phyloP scores from a whole-genome alignment of 2,329 filamentous ascomycete species.

The Bertia moriformis region DNA sequence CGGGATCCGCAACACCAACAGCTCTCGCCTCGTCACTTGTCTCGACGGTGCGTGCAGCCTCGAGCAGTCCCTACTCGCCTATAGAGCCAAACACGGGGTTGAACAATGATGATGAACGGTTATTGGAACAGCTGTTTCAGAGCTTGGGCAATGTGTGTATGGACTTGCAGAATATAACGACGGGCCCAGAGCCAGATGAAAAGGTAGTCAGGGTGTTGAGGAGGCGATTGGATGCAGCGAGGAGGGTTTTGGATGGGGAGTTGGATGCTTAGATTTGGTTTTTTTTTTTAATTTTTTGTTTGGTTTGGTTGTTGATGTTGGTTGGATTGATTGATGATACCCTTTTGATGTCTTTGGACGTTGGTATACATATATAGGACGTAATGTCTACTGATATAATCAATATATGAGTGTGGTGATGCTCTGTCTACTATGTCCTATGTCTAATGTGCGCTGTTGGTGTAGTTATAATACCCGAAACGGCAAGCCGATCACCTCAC shows the following conservation, averaged over 20 bases:
- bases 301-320: neutral
- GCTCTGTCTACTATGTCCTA: too few species aligned
- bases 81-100: neutral
- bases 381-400: neutral
- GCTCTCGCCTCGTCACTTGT: neutral
- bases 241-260: slow-evolving; percentile 1
- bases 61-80: neutral
- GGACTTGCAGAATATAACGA: neutral
- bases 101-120: neutral
- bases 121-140: neutral
- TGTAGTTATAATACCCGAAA: too few species aligned
- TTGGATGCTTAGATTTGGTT: neutral
- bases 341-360: neutral
- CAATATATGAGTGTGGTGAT: too few species aligned
- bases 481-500: too few species aligned
- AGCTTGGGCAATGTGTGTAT: neutral
- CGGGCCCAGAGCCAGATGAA: neutral
- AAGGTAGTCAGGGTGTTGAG: neutral
- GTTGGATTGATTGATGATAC: neutral
- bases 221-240: neutral
- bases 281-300: neutral
- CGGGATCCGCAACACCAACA: neutral
- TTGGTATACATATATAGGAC: too few species aligned
- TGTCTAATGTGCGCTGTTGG: too few species aligned
- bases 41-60: neutral